phyloP scores from a whole-genome alignment of 495 filamentous ascomycete species.

The Filosporella fistucella region DNA sequence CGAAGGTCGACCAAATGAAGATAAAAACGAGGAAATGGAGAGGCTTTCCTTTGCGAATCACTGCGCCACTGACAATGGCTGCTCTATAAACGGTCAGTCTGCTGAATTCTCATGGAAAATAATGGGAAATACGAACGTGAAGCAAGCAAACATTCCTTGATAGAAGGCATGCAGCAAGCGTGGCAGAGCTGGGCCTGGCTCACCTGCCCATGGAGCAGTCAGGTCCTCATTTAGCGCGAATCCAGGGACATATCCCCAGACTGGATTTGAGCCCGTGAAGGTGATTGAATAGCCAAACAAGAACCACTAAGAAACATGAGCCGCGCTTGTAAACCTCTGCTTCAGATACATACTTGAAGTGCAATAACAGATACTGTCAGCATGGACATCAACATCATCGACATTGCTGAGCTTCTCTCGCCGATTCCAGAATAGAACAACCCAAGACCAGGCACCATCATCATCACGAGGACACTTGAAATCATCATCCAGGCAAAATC shows the following conservation, averaged over 20 bases:
- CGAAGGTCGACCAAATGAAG: not conserved
- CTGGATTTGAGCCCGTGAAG: not conserved
- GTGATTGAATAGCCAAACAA: not conserved
- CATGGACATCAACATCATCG: not conserved
- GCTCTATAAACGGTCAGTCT: not conserved
- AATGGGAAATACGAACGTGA: not conserved
- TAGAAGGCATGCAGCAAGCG: not conserved
- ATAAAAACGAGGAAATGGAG: not conserved
- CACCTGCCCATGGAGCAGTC: not conserved
- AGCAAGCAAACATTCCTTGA: not conserved
- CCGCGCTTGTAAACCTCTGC: not conserved
- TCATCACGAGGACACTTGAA: not conserved
- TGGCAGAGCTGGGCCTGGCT: not conserved
- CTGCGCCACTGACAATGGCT: not conserved
- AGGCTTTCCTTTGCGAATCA: not conserved
- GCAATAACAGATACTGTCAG: not conserved
- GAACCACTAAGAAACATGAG: not conserved
- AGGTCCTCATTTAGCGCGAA: not conserved
- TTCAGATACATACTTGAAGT: not conserved
- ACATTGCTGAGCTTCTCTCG: not conserved
- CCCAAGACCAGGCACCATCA: not conserved
- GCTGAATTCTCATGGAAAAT: not conserved
- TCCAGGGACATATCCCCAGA: too few species aligned
- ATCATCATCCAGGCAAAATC: conserved; percentile 10
- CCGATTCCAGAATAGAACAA: not conserved